Base-by-base conservation (phyloP, 2,329 filamentous ascomycete species). In the Plectosphaerella cucumerina region DNA sequence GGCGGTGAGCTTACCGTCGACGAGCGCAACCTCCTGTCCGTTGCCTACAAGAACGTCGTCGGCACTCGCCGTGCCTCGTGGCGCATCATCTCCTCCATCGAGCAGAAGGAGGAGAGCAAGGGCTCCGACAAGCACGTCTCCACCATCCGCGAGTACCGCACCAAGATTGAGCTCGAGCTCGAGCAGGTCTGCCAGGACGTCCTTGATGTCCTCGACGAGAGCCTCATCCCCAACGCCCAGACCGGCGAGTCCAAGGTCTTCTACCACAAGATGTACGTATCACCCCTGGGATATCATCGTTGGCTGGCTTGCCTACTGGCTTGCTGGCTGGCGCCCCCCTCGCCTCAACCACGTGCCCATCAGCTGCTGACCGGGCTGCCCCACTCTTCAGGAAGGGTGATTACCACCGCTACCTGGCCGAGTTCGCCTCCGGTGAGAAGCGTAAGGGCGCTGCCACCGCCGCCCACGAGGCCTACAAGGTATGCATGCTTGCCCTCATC, bases 71-170 rank as follows among this genome's bases (percentile, higher is more conserved):
- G 94, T 85, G 93, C 93, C 70, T 97, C 91, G 66, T 99, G 93
- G 93, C 87, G 93, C 78, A 97, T 99, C 77, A 95, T 99, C 78
- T 95, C 92, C 71, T 97, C 94, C 71, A 97, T 99, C 76, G 93
- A 97, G 82, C 93, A 97, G 78, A 97, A 97, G 87, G 93, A 97
- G 82, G 93, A 97, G 80, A 94, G 91, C 71, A 97, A 97, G 86
- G 93, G 93, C 70, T 90, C 88, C 62, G 90, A 95, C 69, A 93
- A 94, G 82, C 93, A 97, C 75, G 90, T 97, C 67, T 72, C 78
- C 65, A 91, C 89, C 75, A 97, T 97, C 79, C 89, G 89, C 72
- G 91, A 96, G 59, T 97, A 97, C 83, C 93, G 93, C 69, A 86
- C 91, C 78, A 97, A 97, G 89, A 97, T 97, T 68, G 93, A 97